These are phyloP conservation scores for Russula virescens DNA, from an alignment of 768 basidiomycete species.

Conservation along the genomic window DNA sequence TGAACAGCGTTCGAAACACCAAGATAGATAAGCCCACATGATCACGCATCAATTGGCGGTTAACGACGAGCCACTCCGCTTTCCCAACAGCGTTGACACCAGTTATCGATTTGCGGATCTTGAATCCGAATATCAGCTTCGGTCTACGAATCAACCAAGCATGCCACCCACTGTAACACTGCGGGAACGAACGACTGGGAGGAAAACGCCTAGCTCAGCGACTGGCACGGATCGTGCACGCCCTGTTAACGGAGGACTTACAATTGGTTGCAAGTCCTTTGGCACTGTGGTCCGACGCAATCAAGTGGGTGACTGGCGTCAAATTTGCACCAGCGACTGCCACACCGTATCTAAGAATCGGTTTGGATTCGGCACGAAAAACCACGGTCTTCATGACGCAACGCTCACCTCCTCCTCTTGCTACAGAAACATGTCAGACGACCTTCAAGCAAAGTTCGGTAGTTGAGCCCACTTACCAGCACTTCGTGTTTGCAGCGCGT, in stretches of 20 bases:
- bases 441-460: not conserved
- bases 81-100: constrained; percentile 32
- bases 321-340: constrained; percentile 21
- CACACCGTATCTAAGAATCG: constrained; percentile 18
- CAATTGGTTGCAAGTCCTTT: constrained; percentile 24
- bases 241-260: not conserved
- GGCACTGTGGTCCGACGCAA: constrained; percentile 24
- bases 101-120: constrained; percentile 36
- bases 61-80: constrained; percentile 18
- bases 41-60: not conserved
- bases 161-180: constrained; percentile 54
- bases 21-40: not conserved
- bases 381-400: not conserved
- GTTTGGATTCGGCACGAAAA: not conserved
- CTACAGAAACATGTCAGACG: constrained; percentile 14
- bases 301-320: constrained; percentile 11
- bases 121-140: constrained; percentile 19
- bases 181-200: constrained; percentile 60
- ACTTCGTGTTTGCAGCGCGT: constrained; percentile 21
- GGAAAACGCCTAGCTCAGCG: constrained; percentile 9
- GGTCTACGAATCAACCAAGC: constrained; percentile 7
- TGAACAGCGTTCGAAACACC: not conserved
- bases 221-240: constrained; percentile 23
- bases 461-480: constrained; percentile 17
- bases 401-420: constrained; percentile 19